Evolutionary conservation across 345 rosid genomes (phyloP), one percentile per base, ranked within the genome.

Genomic region (Boechera retrofracta): DNA sequence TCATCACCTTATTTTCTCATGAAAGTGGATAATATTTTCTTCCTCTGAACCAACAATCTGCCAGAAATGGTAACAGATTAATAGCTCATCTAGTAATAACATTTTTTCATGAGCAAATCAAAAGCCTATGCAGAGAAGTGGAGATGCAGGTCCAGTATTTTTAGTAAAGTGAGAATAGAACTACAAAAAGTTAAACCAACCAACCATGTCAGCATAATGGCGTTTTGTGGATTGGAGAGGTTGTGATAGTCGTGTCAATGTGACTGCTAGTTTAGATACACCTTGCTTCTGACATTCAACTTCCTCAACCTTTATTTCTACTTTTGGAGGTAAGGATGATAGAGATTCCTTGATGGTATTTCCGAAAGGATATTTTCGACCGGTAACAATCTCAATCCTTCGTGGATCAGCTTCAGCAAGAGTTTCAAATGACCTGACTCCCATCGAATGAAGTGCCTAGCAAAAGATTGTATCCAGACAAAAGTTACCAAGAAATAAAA

Each of bases 321-420:
- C 90, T 78, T 88, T 89, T 51, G 99, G 98, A 72, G 99, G 98
- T 74, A 95, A 79, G 45, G 98, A 80, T 48, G 81, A 74, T 39
- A 95, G 85, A 73, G 99, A 88, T 56, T 95, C 99, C 85, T 95
- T 95, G 76, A 95, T 91, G 76, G 93, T 97, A 83, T 95, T 92
- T 77, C 98, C 98, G 73, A 92, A 95, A 45, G 99, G 97, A 82
- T 84, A 95, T 69, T 92, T 92, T 62, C 98, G 79, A 67, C 99
- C 94, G 2, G 98, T 90, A 69, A 91, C 91, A 72, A 95, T 89
- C 87, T 91, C 99, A 77, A 92, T 92, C 81, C 90, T 89, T 67
- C 99, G 89, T 15, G 99, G 98, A 85, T 95, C 99, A 77, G 97
- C 96, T 78, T 88, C 89, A 61, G 94, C 89, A 71, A 92, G 87